A percentile compares a stretch with the other conserved stretches of the same genome.
Evolutionary conservation across 2,329 filamentous ascomycete species (phyloP).

Genomic region (Chaetoscypha palmicola): DNA sequence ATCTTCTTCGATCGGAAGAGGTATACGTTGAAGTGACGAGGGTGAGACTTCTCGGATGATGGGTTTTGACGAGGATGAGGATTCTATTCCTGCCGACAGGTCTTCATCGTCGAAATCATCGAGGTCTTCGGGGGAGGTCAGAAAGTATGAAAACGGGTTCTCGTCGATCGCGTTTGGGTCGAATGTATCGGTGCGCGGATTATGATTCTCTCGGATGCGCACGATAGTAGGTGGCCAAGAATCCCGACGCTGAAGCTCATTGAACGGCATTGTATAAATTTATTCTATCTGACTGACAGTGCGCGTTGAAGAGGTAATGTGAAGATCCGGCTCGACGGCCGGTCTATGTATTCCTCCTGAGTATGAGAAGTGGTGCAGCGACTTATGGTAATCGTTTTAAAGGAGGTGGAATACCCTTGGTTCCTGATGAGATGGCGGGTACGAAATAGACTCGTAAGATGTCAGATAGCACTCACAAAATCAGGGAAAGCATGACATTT

Average conservation of each 20-base stretch:
- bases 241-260: conserved; percentile 27
- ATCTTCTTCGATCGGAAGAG: conserved; percentile 11
- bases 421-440: background rate
- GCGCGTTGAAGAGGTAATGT: conserved; percentile 2
- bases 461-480: conserved; percentile 3
- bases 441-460: conserved; percentile 12
- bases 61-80: conserved; percentile 14
- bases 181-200: conserved; percentile 9
- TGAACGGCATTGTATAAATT: conserved; percentile 24
- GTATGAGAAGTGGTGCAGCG: background rate
- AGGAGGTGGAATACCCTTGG: conserved; percentile 1
- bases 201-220: conserved; percentile 18
- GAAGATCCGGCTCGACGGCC: conserved; percentile 28
- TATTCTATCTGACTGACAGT: background rate
- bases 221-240: conserved; percentile 32
- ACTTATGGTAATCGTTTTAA: conserved; percentile 5
- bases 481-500: conserved; percentile 13
- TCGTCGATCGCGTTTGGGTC: conserved; percentile 26
- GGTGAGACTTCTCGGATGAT: conserved; percentile 28
- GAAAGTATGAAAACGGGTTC: conserved; percentile 31
- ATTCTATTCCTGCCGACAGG: conserved; percentile 30
- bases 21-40: conserved; percentile 22
- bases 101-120: conserved; percentile 28
- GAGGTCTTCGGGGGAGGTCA: conserved; percentile 27
- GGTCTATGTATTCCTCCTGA: conserved; percentile 22